These are phyloP conservation scores for Tylopilus sp. DNA, from an alignment of 768 basidiomycete species.

Conservation along the genomic window DNA sequence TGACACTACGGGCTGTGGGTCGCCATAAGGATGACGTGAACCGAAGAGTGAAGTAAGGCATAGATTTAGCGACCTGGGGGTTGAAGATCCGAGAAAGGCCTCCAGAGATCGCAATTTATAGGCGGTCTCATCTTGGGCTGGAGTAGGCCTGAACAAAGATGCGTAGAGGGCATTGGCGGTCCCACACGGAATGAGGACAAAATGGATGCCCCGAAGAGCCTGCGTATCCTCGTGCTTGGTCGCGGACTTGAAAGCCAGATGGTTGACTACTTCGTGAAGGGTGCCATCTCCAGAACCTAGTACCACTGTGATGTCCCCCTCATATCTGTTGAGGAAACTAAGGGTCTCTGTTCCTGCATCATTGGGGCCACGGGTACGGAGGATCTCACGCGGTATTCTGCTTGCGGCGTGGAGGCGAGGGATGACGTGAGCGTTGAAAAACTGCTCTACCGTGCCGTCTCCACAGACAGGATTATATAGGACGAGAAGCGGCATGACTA, in stretches of 20 bases:
- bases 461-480: slow-evolving; percentile 81
- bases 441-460: slow-evolving; percentile 47
- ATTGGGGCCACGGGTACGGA: slow-evolving; percentile 48
- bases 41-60: slow-evolving; percentile 47
- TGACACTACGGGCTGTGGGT: slow-evolving; percentile 42
- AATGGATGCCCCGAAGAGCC: slow-evolving; percentile 27
- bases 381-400: slow-evolving; percentile 32
- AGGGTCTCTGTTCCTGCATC: slow-evolving; percentile 53
- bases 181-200: slow-evolving; percentile 69
- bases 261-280: slow-evolving; percentile 81
- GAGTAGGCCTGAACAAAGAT: slow-evolving; percentile 61
- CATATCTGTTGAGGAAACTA: slow-evolving; percentile 35
- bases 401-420: slow-evolving; percentile 51
- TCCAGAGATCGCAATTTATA: slow-evolving; percentile 57
- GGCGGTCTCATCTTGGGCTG: slow-evolving; percentile 22
- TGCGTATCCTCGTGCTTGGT: slow-evolving; percentile 11
- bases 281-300: slow-evolving; percentile 91
- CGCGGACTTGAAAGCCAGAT: slow-evolving; percentile 36
- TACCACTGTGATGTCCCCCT: slow-evolving; percentile 43
- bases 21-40: slow-evolving; percentile 10
- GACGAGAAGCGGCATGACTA: slow-evolving; percentile 49
- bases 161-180: slow-evolving; percentile 93
- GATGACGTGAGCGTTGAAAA: slow-evolving; percentile 59
- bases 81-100: slow-evolving; percentile 42
- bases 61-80: slow-evolving; percentile 46